These are phyloP conservation scores for Amylostereum chailletii DNA, from an alignment of 1,284 basidiomycete genomes.

Conservation along the genomic window DNA sequence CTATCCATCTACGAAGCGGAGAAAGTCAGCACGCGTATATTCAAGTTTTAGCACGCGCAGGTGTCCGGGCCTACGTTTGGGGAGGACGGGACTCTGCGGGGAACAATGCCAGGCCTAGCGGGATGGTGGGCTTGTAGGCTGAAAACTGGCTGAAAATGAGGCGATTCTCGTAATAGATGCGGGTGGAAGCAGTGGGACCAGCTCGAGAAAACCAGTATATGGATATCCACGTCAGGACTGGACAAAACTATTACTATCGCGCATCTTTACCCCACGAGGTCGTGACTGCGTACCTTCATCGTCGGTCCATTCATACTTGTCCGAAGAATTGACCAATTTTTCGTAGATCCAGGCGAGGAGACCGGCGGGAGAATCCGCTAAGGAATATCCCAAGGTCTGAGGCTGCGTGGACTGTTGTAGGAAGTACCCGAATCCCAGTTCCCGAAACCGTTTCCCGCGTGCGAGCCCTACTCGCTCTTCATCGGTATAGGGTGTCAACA, in stretches of 20 bases:
- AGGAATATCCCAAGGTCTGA: constrained; percentile 47
- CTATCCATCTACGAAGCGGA: constrained; percentile 1
- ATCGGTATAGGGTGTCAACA: constrained; percentile 14
- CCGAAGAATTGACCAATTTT: background rate
- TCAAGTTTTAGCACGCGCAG: background rate
- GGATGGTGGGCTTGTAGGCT: constrained; percentile 23
- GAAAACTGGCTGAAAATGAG: background rate
- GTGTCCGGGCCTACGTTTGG: constrained; percentile 22
- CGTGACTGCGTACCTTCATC: background rate
- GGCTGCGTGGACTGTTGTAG: constrained; percentile 39
- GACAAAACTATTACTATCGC: background rate
- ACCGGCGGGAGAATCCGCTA: constrained; percentile 48
- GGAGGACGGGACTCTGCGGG: constrained; percentile 35
- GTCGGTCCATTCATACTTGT: background rate
- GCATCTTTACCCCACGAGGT: background rate
- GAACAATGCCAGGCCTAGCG: constrained; percentile 40
- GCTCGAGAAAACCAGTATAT: constrained; percentile 50
- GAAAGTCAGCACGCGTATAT: background rate
- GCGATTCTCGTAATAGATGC: constrained; percentile 41
- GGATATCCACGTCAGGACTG: constrained; percentile 52
- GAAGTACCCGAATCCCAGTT: constrained; percentile 31
- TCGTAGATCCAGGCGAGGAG: constrained; percentile 46
- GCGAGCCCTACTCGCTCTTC: constrained; percentile 19
- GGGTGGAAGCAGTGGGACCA: constrained; percentile 42
- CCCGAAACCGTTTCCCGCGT: constrained; percentile 21